phyloP scores from a whole-genome alignment of 139 green algal genomes.

The Chlorella sp. region DNA sequence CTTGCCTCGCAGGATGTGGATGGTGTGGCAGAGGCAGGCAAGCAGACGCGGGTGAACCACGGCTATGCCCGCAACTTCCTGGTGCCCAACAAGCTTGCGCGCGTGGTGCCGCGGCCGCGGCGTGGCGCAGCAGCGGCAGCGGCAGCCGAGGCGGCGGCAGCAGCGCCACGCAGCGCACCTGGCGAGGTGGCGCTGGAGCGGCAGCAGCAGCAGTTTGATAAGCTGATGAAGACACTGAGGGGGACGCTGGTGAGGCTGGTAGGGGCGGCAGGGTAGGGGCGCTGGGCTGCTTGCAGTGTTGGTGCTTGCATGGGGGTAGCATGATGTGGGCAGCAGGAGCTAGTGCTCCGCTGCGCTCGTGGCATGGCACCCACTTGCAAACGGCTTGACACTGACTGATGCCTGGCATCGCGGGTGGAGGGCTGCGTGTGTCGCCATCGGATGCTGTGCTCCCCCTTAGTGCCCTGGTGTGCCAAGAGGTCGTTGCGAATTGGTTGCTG shows the following conservation, averaged over 20 bases:
- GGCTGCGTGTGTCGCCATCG: no score
- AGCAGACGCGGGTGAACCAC: constrained; percentile 6
- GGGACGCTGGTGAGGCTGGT: constrained; percentile 5
- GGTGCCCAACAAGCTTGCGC: constrained; percentile 30
- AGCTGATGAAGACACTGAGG: constrained; percentile 24
- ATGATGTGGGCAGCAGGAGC: no score
- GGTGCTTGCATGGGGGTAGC: no score
- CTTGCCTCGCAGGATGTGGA: constrained; percentile 33
- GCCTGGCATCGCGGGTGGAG: no score
- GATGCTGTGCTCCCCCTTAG: no score
- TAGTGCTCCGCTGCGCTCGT: no score
- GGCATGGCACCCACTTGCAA: no score
- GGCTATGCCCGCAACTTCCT: constrained; percentile 49
- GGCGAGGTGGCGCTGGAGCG: background rate
- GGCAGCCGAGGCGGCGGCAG: background rate
- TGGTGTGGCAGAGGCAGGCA: constrained; percentile 29
- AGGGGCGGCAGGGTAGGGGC: background rate
- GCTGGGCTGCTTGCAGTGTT: background rate
- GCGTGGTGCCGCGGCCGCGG: background rate
- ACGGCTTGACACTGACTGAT: no score
- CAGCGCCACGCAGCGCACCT: constrained; percentile 1
- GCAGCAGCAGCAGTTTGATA: constrained; percentile 36
- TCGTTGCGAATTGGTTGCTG: no score
- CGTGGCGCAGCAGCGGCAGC: background rate
- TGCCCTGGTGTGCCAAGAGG: no score